phyloP scores from a whole-genome alignment of 2,329 filamentous ascomycete species.

The Phaeophleospora eucalypticola region DNA sequence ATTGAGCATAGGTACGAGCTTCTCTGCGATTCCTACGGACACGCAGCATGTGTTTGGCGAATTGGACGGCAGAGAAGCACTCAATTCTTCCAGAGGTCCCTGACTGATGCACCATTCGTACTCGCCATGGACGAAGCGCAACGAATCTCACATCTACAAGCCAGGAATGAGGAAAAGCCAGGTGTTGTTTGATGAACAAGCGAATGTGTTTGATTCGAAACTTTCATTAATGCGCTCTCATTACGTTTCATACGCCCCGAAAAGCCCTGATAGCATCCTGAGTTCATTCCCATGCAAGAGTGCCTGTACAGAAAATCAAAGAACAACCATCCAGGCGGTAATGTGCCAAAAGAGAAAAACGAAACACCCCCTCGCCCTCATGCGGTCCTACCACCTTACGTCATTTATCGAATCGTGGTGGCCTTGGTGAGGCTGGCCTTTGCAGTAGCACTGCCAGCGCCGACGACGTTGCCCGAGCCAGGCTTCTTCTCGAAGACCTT shows the following conservation, averaged over 20 bases:
- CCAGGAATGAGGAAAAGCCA: too few relatives aligned
- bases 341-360: background rate
- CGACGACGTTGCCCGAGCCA: slow-evolving; percentile 61
- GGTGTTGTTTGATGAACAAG: too few relatives aligned
- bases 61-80: too few relatives aligned
- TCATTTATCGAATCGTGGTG: slow-evolving; percentile 60
- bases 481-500: slow-evolving; percentile 99
- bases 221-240: background rate
- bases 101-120: too few relatives aligned
- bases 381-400: background rate
- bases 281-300: background rate
- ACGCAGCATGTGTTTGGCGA: too few relatives aligned
- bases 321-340: background rate
- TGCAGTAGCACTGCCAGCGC: slow-evolving; percentile 68
- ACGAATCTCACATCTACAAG: too few relatives aligned
- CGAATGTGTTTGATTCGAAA: background rate
- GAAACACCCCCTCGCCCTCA: background rate
- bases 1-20: too few relatives aligned
- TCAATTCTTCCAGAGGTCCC: too few relatives aligned
- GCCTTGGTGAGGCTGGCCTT: slow-evolving; percentile 81
- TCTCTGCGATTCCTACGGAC: too few relatives aligned
- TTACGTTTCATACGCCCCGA: background rate
- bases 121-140: too few relatives aligned
- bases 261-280: background rate
- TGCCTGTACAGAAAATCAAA: background rate